Evolutionary conservation across 2,329 filamentous ascomycete genomes (phyloP), one percentile per base, ranked within the genome.

Genomic region (Fusarium zealandicum): DNA sequence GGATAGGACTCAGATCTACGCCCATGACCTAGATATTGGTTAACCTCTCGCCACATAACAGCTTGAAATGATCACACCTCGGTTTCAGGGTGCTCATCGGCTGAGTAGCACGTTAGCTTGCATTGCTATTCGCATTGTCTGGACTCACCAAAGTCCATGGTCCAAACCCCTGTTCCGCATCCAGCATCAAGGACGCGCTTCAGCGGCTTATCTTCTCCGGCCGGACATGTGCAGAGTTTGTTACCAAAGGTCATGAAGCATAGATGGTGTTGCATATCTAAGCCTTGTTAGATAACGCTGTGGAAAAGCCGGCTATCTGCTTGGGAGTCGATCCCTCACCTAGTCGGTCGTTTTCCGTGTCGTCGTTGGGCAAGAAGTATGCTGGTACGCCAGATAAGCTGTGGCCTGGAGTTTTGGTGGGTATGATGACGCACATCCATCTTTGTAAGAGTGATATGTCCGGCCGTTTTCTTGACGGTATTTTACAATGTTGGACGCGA

Each of bases 361-460:
- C 57, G 4, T 60, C 57, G 7, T 60, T 59, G 3, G 56, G 57
- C 0, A 60, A 47, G 1, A 47, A 41, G 5, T 60, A 60, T 36
- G 1, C 4, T 9, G 1, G 3, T 0, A 1, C 3, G 1, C 6
- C 35, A 20, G 35, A 18, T 6, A 20, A 25, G 22, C 22, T 6
- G 22, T 8, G 22, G 22, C 9, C 22, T 22, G 6, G 22, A 9
- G 22, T 25, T 25, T 4, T 25, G 22, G 9, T 25, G 22, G 8
- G 9, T 7, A 25, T 5, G 9, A 8, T 3, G 4, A 56, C 57
- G 32, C 10, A 60, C 57, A 56, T 14, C 57, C 57, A 10, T 60
- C 57, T 7, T 55, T 53, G 10, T 59, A 59, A 0, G 51, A 48
- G 3, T 58, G 55, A 6, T 57, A 57, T 1, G 54, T 57, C 9